These are phyloP conservation scores for Candida schatavii DNA, from an alignment of 805 yeast genomes.

Conservation along the genomic window DNA sequence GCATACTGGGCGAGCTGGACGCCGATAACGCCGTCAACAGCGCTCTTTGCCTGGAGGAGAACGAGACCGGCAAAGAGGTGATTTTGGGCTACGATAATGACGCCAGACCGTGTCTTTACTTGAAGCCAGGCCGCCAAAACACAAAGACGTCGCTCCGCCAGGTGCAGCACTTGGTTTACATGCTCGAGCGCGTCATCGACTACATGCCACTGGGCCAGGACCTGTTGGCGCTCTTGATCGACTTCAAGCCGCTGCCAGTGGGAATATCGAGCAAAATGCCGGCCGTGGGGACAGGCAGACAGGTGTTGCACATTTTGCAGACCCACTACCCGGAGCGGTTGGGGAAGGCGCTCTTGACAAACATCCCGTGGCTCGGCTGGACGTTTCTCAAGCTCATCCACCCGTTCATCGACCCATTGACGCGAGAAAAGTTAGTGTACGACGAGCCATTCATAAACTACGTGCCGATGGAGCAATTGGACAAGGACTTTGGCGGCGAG, in stretches of 20 bases:
- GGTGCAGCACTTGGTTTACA: conserved; percentile 92
- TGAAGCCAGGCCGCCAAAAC: conserved; percentile 94
- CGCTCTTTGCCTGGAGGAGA: conserved; percentile 59
- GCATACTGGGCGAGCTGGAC: conserved; percentile 43
- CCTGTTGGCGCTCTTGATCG: conserved; percentile 84
- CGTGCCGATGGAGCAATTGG: conserved; percentile 80
- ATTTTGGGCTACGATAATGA: conserved; percentile 88
- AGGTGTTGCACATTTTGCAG: conserved; percentile 88
- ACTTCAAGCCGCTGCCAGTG: conserved; percentile 78
- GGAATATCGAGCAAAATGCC: conserved; percentile 72
- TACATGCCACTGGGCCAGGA: conserved; percentile 98
- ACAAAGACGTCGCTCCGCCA: conserved; percentile 87
- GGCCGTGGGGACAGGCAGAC: conserved; percentile 84
- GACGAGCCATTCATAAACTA: conserved; percentile 85
- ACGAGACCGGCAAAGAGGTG: conserved; percentile 89
- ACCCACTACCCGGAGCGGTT: conserved; percentile 97
- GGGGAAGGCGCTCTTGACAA: conserved; percentile 87
- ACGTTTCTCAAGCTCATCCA: conserved; percentile 86
- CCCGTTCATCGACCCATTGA: conserved; percentile 95
- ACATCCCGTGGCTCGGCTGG: conserved; percentile 93
- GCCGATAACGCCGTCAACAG: conserved; percentile 54
- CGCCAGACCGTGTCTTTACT: conserved; percentile 85
- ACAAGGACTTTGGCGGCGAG: conserved; percentile 78
- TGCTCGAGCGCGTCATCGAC: conserved; percentile 89
- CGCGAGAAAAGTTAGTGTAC: conserved; percentile 88